A percentile compares a stretch with the other conserved stretches of the same genome.
These are phyloP conservation scores for Metschnikowia amazonensis DNA, from an alignment of 805 yeast species.

Conservation along the genomic window DNA sequence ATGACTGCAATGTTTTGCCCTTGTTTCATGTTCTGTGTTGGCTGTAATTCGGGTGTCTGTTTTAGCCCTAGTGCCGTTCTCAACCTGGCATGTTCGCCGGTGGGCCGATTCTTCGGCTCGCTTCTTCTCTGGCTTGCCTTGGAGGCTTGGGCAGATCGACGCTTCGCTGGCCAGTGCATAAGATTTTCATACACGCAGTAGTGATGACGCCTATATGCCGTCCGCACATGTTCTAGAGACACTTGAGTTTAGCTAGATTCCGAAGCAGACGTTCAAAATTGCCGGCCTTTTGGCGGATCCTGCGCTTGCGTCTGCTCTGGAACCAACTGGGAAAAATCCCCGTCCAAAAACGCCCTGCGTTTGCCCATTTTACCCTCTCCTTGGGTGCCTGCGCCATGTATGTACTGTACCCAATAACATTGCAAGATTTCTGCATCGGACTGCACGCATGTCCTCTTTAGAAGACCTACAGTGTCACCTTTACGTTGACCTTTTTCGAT, in stretches of 20 bases:
- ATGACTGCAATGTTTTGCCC: no score
- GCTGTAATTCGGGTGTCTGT: no score
- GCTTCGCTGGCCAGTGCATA: not conserved
- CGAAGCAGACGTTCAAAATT: no score
- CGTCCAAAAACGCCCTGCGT: not conserved
- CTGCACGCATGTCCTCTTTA: not conserved
- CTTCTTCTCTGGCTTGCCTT: not conserved
- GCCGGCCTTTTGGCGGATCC: no score
- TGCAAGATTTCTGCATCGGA: not conserved
- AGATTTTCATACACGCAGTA: not conserved
- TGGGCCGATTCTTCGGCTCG: no score
- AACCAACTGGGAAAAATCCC: no score
- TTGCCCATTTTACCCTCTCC: not conserved
- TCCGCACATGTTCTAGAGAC: not conserved
- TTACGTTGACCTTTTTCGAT: not conserved
- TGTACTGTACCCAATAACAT: constrained; percentile 7
- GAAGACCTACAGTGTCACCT: not conserved
- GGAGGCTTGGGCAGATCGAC: not conserved
- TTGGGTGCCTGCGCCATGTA: not conserved
- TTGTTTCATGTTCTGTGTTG: no score
- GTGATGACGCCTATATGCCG: not conserved
- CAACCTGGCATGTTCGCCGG: no score
- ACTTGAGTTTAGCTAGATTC: no score
- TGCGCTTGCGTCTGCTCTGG: no score
- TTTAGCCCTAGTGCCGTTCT: no score